phyloP scores from a whole-genome alignment of 2,329 filamentous ascomycete genomes.

The Ophiostoma australiae region DNA sequence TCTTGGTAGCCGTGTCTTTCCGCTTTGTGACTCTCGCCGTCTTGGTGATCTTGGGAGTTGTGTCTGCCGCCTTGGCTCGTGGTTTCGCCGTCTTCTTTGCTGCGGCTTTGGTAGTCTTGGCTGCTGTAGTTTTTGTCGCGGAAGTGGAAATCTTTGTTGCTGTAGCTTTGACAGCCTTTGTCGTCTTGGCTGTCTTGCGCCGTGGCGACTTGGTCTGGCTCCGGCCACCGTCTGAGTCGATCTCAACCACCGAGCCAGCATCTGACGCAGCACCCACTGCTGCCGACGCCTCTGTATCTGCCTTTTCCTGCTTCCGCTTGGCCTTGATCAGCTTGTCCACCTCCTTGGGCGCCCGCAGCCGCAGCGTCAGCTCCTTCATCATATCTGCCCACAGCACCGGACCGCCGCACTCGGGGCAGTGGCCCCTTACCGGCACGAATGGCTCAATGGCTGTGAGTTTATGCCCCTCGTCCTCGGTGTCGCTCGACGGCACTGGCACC shows the following conservation, averaged over 20 bases:
- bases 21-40: conserved; percentile 20
- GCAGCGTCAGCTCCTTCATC: conserved; percentile 75
- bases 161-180: background rate
- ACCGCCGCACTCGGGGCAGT: conserved; percentile 64
- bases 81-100: background rate
- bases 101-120: background rate
- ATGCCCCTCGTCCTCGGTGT: background rate
- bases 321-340: conserved; percentile 61
- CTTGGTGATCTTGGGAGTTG: conserved; percentile 17
- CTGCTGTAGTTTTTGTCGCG: background rate
- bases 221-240: background rate
- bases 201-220: background rate
- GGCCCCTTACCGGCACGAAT: conserved; percentile 63
- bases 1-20: background rate
- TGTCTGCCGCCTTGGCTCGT: conserved; percentile 16
- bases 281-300: background rate
- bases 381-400: conserved; percentile 67
- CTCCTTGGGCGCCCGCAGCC: conserved; percentile 65
- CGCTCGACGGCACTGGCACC: conserved; percentile 27
- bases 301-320: conserved; percentile 26
- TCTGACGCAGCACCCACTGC: background rate
- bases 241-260: background rate
- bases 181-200: background rate
- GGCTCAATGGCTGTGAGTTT: conserved; percentile 25
- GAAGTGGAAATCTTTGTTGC: background rate